Conservation (phyloP, 2,329 filamentous ascomycete species). For the Fusarium agapanthi region DNA sequence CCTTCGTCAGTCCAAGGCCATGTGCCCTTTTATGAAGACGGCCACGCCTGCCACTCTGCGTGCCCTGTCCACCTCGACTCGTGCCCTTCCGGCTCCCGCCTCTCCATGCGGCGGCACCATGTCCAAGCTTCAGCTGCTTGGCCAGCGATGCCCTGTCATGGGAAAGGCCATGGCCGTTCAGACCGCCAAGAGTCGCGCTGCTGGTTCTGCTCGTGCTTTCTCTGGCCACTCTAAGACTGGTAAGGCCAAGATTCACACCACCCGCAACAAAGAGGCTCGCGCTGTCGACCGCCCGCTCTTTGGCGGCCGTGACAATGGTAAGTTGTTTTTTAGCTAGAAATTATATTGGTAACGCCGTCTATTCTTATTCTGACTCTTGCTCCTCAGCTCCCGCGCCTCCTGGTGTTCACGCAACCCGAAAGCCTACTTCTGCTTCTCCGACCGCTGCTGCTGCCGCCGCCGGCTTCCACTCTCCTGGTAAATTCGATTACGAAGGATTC, state of each 20-base stretch:
- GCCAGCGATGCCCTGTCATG: conserved; percentile 97
- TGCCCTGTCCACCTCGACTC: conserved; percentile 80
- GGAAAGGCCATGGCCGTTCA: conserved; percentile 95
- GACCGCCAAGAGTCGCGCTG: conserved; percentile 64
- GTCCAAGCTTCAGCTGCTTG: conserved; percentile 95
- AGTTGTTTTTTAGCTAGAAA: conserved; percentile 29
- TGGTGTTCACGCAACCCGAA: conserved; percentile 33
- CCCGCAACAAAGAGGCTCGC: conserved; percentile 78
- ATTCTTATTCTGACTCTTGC: conserved; percentile 6
- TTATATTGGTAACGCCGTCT: not conserved
- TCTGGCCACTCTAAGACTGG: conserved; percentile 61
- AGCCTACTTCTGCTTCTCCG: conserved; percentile 34
- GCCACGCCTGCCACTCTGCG: conserved; percentile 92
- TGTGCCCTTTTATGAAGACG: conserved; percentile 98
- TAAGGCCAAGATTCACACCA: conserved; percentile 84
- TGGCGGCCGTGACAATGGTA: conserved; percentile 60
- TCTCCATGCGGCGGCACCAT: conserved; percentile 90
- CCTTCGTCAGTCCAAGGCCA: conserved; percentile 91
- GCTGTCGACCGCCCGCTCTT: conserved; percentile 71
- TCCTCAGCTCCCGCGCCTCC: conserved; percentile 38
- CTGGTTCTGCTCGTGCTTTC: conserved; percentile 61
- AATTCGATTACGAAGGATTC: conserved; percentile 92
- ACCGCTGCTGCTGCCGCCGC: conserved; percentile 36
- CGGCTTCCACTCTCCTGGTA: conserved; percentile 53
- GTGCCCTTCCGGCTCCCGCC: conserved; percentile 46